phyloP scores from a whole-genome alignment of 2,329 filamentous ascomycete species.

The Drechslera avenae region DNA sequence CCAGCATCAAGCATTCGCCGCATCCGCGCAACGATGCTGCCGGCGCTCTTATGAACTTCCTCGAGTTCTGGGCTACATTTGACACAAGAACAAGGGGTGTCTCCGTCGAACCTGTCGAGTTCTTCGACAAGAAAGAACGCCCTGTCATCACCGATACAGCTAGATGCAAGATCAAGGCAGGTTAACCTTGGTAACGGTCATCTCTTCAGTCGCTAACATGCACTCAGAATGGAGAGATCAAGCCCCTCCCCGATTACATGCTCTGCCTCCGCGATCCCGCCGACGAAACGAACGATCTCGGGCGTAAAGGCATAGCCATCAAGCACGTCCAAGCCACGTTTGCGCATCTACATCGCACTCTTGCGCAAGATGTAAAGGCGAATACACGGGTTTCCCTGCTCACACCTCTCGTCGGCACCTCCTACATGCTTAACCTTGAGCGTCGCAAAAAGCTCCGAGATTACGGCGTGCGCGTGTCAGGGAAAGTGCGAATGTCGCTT shows the following conservation, averaged over 20 bases:
- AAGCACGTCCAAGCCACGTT: constrained; percentile 57
- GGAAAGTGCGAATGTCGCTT: constrained; percentile 6
- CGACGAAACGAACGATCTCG: constrained; percentile 63
- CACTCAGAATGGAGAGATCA: constrained; percentile 16
- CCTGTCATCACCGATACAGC: constrained; percentile 23
- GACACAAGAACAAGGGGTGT: constrained; percentile 56
- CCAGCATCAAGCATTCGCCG: constrained; percentile 56
- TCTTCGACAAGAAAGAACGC: constrained; percentile 49
- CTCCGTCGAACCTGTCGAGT: constrained; percentile 54
- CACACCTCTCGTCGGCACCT: constrained; percentile 23
- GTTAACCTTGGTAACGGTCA: not conserved
- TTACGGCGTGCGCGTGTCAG: constrained; percentile 18
- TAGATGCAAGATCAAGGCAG: constrained; percentile 26
- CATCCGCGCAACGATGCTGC: constrained; percentile 43
- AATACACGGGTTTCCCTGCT: constrained; percentile 31
- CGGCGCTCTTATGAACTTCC: constrained; percentile 54
- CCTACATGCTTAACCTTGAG: constrained; percentile 20
- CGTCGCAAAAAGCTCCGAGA: constrained; percentile 20
- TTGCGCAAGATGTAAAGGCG: constrained; percentile 17
- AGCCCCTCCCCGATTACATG: constrained; percentile 39
- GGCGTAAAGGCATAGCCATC: constrained; percentile 55
- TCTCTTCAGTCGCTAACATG: constrained; percentile 10
- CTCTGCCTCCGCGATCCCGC: constrained; percentile 65
- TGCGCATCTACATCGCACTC: constrained; percentile 13
- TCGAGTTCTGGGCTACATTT: constrained; percentile 57